Evolutionary conservation across 228 moss, liverwort and hornwort species (phyloP), one percentile per base, ranked within the genome.

Genomic region (Sphagnum magellanicum): DNA sequence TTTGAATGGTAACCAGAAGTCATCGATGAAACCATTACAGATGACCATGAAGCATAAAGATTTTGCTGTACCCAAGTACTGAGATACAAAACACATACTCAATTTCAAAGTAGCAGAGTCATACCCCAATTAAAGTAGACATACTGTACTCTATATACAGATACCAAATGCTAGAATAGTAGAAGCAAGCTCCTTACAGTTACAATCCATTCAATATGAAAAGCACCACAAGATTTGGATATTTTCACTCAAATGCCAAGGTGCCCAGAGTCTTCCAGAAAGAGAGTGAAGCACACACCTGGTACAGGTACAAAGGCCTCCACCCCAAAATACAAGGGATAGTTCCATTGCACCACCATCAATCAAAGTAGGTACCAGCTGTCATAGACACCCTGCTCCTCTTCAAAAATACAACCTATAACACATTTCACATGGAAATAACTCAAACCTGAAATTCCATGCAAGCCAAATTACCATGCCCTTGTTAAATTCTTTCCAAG

Each of bases 311-410:
- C 84, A 90, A 74, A 95, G 95, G 52, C 95, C 95, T 71, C 78
- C 85, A 46, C 90, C 92, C 92, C 95, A 95, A 66, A 95, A 71
- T 46, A 95, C 71, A 52, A 95, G 85, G 11, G 92, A 92, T 46
- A 90, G 70, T 57, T 92, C 90, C 78, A 92, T 82, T 3, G 90
- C 90, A 65, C 76, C 84, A 51, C 92, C 95, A 70, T 95, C 92
- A 16, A 87, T 53, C 48, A 92, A 66, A 48, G 95, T 90, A 52
- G 95, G 92, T 65, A 89, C 75, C 52, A 92, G 76, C 95, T 95
- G 90, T 60, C 70, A 32, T 4, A 55, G 69, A 64, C 71, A 67
- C 57, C 16, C 66, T 69, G 63, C 70, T 71, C 68, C 63, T 66
- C 32, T 48, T 71, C 48, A 71, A 65, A 4, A 77, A 50, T 16